Conservation (phyloP, 1,284 basidiomycete genomes). For the Apiotrichum akiyoshidainum region DNA sequence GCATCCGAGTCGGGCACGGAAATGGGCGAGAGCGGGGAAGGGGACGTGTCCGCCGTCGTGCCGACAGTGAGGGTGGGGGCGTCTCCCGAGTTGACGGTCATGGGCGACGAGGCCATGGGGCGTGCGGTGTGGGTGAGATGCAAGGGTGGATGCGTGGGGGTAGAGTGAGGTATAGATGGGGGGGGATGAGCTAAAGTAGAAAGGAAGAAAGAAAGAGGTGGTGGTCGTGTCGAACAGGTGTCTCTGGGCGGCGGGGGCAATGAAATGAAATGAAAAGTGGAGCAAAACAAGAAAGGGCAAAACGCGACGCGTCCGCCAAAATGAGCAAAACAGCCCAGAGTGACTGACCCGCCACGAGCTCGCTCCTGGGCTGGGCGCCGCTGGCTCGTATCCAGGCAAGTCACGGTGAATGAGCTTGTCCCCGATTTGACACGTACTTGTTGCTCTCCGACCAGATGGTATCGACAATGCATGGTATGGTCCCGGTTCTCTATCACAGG, state of each 20-base stretch:
- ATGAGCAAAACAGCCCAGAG: too few species aligned
- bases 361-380: too few species aligned
- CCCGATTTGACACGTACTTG: too few species aligned
- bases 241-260: too few species aligned
- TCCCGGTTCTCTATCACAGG: not conserved
- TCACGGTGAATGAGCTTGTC: too few species aligned
- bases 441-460: not conserved
- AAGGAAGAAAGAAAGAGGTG: too few species aligned
- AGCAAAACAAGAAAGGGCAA: not conserved
- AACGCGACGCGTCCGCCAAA: not conserved
- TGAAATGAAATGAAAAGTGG: not conserved
- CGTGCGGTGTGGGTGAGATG: not conserved
- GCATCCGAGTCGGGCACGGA: not conserved
- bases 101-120: slow-evolving; percentile 10
- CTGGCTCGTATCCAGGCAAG: too few species aligned
- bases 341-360: too few species aligned
- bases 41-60: slow-evolving; percentile 5
- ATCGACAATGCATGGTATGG: slow-evolving; percentile 3
- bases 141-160: not conserved
- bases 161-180: not conserved
- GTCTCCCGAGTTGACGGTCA: slow-evolving; percentile 9
- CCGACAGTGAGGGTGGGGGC: slow-evolving; percentile 7
- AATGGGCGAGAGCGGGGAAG: not conserved
- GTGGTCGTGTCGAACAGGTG: too few species aligned
- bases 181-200: not conserved